Conservation (phyloP, 495 filamentous ascomycete species). For the Podospora appendiculata region DNA sequence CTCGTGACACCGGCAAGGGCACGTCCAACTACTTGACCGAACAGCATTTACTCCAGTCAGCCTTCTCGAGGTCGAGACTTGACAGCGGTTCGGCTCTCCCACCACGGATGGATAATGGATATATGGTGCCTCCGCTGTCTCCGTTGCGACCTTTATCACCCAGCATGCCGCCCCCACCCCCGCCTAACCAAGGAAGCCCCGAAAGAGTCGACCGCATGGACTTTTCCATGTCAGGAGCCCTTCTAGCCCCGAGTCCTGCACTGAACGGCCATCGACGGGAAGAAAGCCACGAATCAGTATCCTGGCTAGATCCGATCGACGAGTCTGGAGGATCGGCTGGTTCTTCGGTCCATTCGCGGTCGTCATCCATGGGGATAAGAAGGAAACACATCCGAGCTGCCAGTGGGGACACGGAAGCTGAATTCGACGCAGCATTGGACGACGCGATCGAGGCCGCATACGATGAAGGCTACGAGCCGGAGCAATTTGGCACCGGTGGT, state of each 20-base stretch:
- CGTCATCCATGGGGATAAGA: constrained; percentile 60
- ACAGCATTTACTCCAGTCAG: constrained; percentile 35
- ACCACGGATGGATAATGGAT: constrained; percentile 37
- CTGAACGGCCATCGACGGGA: constrained; percentile 42
- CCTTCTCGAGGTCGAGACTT: constrained; percentile 38
- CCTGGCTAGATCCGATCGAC: constrained; percentile 95
- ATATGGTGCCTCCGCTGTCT: constrained; percentile 61
- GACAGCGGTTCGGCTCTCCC: constrained; percentile 32
- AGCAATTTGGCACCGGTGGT: constrained; percentile 29
- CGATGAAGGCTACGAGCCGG: constrained; percentile 83
- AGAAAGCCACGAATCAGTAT: constrained; percentile 68
- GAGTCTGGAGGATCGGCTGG: constrained; percentile 79
- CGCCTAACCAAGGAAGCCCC: constrained; percentile 22
- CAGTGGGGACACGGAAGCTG: constrained; percentile 77
- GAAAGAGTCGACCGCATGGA: constrained; percentile 32
- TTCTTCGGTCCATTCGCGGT: constrained; percentile 74
- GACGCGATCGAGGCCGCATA: constrained; percentile 95
- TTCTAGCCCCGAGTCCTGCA: constrained; percentile 15
- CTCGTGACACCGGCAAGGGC: constrained; percentile 12
- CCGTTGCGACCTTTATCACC: constrained; percentile 43
- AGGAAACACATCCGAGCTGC: constrained; percentile 57
- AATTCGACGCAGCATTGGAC: constrained; percentile 92
- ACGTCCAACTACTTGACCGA: constrained; percentile 12
- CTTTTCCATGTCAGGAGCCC: constrained; percentile 30
- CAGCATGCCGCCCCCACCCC: constrained; percentile 20